Base-by-base conservation (phyloP, 2,329 filamentous ascomycete species). In the Fusarium sp. region DNA sequence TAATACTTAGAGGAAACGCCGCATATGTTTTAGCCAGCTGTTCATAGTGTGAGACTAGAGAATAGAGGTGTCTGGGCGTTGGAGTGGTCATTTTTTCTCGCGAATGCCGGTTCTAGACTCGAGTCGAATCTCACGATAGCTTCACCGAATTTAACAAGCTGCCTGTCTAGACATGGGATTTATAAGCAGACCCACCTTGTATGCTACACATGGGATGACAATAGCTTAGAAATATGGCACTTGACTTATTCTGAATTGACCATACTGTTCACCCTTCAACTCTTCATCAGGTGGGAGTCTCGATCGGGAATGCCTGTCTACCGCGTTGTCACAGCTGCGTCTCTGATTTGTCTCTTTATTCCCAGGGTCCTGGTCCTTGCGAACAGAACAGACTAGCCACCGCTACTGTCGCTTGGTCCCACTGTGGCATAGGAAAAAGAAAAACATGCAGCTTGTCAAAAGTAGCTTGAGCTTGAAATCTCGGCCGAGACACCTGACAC, bases 401-500 rank as follows among this genome's bases (percentile, higher is more conserved):
- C 31, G n/a, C 15, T 54, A 38, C n/a, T 50, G 28, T 51, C 40
- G 38, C 38, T 28, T 28, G 38, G 38, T 40, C 31, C 61, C 60
- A 65, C 61, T 46, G 44, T 39, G 31, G 38, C 33, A 28, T 63
- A 33, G 58, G 43, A 61, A 55, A 59, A 60, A 34, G 53, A 64
- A 51, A 58, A 59, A 44, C 44, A 62, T 69, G 67, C 67, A 46
- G 67, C 67, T 60, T 68, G 67, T 68, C 67, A 36, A 69, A 70
- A 68, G 49, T 36, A 43, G 66, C 38, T 49, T 66, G 52, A 70
- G 58, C 52, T 44, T 43, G 59, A 59, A 69, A 70, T 70, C 62
- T 70, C 67, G 67, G 67, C 66, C 67, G 66, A 70, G 64, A 70
- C 66, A 70, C 66, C 48, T 70, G 66, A 70, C 66, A 52, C 46